Evolutionary conservation across 768 basidiomycete species (phyloP), one percentile per base, ranked within the genome.

Genomic region (Rhizopogon salebrosus): DNA sequence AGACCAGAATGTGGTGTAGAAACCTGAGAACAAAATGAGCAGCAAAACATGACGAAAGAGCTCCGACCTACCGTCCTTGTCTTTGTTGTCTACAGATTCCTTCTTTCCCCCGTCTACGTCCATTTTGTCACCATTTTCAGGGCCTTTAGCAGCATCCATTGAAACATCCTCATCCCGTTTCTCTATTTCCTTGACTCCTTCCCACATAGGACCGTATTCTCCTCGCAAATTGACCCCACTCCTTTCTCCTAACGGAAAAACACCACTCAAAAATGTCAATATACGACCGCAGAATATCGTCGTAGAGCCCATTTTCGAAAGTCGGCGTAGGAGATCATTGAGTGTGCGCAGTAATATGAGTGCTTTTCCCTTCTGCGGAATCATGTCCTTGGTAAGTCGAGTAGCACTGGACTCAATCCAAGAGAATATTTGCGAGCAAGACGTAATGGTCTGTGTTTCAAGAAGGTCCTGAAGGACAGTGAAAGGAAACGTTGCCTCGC

Each of bases 221-320:
- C 93, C 93, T 29, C 93, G 75, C 57, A 95, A 69, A 67, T 97
- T 97, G 31, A 95, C 93, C 29, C 93, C 92, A 65, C 91, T 93
- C 46, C 92, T 74, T 67, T 95, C 93, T 2, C 89, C 89, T 8
- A 97, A 69, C 6, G 91, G 89, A 64, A 93, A 95, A 2, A 92
- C 89, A 2, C 80, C 82, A 54, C 87, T 89, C 46, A 95, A 71
- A 67, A 95, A 94, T 1, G 87, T 87, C 64, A 93, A 74, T 63
- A 97, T 95, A 1, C 92, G 81, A 4, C 93, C 94, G 60, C 89
- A 91, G 68, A 97, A 92, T 59, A 87, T 81, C 20, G 91, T 92
- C 49, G 87, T 90, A 5, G 83, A 78, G 18, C 87, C 89, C 67
- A 85, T 87, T 70, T 94, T 94, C 37, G 91, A 94, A 10, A 95